Percentiles rank a stretch among this genome's conserved stretches.
Conservation (phyloP, 1,284 basidiomycete genomes). For the Laetiporus sulphureus region DNA sequence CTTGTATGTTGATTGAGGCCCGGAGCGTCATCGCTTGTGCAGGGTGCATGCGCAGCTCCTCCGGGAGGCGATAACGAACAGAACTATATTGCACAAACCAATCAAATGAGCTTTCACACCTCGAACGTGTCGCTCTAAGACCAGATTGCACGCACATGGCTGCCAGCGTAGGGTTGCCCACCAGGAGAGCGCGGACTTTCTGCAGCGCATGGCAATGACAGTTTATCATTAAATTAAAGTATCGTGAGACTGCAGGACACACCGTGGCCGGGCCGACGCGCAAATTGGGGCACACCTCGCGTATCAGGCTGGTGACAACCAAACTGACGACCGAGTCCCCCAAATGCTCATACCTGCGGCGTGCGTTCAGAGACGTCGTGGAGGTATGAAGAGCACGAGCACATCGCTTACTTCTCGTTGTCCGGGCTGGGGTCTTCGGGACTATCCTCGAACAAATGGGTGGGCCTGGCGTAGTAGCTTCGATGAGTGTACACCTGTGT, state of each 20-base stretch:
- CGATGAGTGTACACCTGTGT: conserved; percentile 67
- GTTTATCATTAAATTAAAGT: neutral
- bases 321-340: conserved; percentile 67
- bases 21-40: conserved; percentile 64
- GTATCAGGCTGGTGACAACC: conserved; percentile 55
- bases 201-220: conserved; percentile 23
- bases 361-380: neutral
- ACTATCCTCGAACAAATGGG: conserved; percentile 67
- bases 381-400: neutral
- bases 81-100: conserved; percentile 36
- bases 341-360: conserved; percentile 58
- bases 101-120: neutral
- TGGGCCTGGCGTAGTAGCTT: conserved; percentile 57
- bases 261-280: conserved; percentile 73
- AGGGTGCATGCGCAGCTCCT: conserved; percentile 52
- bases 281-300: conserved; percentile 57
- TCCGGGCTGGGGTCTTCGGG: conserved; percentile 65
- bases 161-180: conserved; percentile 67
- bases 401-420: conserved; percentile 57
- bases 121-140: neutral
- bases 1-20: conserved; percentile 63
- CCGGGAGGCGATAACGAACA: conserved; percentile 53
- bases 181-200: conserved; percentile 70
- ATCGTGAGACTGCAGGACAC: conserved; percentile 15
- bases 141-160: conserved; percentile 54